Conservation (phyloP, 2,329 filamentous ascomycete genomes). For the Balansia obtecta region DNA sequence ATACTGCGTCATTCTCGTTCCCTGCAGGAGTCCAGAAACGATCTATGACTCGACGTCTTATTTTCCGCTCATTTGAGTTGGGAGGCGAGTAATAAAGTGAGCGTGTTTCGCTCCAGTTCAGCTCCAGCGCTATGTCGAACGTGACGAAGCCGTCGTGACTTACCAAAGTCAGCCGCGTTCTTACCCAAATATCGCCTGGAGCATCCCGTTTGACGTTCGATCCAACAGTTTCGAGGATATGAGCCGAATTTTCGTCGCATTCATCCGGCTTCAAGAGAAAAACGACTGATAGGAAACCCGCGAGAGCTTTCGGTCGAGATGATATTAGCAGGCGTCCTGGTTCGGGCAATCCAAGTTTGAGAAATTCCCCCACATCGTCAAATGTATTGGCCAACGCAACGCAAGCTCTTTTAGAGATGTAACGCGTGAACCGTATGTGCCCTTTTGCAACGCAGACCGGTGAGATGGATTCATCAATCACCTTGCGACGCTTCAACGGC, state of each 20-base stretch:
- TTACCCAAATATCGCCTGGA: conserved; percentile 24
- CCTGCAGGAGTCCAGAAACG: conserved; percentile 18
- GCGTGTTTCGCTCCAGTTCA: conserved; percentile 31
- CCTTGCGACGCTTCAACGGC: conserved; percentile 21
- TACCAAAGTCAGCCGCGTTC: conserved; percentile 19
- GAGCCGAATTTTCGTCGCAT: conserved; percentile 7
- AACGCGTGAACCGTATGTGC: conserved; percentile 16
- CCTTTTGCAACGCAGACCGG: conserved; percentile 16
- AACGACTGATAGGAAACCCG: conserved; percentile 3
- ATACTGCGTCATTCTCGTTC: conserved; percentile 11
- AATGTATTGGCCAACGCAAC: conserved; percentile 5
- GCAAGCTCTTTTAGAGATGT: conserved; percentile 8
- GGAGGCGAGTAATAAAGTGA: conserved; percentile 20
- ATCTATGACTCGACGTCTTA: conserved; percentile 25
- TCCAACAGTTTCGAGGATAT: conserved; percentile 11
- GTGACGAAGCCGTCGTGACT: conserved; percentile 13
- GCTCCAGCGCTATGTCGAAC: conserved; percentile 20
- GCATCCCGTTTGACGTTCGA: conserved; percentile 8
- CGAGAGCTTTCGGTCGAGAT: conserved; percentile 7
- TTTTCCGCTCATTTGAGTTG: conserved; percentile 15
- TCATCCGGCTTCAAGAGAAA: conserved; percentile 15
- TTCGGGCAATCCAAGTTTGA: conserved; percentile 9
- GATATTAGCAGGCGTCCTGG: conserved; percentile 10
- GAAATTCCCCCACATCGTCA: conserved; percentile 11
- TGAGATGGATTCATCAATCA: conserved; percentile 4